phyloP scores from a whole-genome alignment of 2,329 filamentous ascomycete species.

The Fusarium coicis region DNA sequence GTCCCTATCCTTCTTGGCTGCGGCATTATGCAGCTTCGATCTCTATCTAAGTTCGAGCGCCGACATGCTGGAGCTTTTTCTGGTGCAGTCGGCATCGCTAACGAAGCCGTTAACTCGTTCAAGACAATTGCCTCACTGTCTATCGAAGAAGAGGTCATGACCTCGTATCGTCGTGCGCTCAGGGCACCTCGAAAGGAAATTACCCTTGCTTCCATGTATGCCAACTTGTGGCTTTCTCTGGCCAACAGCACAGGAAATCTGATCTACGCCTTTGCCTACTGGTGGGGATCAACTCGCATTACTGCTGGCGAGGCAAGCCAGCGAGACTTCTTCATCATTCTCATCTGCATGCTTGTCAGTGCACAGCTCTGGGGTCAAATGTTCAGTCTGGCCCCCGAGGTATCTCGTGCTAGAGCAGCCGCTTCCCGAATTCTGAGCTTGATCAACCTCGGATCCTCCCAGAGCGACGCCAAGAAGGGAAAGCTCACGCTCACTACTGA shows the following conservation, averaged over 20 bases:
- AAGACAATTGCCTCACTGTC: constrained; percentile 70
- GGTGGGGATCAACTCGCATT: constrained; percentile 81
- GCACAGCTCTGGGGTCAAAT: constrained; percentile 80
- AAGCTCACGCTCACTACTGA: constrained; percentile 10
- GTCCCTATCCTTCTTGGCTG: constrained; percentile 76
- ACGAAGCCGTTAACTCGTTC: constrained; percentile 74
- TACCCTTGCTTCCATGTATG: constrained; percentile 59
- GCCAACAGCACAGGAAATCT: constrained; percentile 71
- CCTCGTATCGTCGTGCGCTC: constrained; percentile 63
- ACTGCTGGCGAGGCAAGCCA: constrained; percentile 70
- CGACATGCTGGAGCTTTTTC: constrained; percentile 73
- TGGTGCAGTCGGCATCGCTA: constrained; percentile 70
- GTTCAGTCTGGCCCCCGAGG: constrained; percentile 79
- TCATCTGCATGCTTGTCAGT: constrained; percentile 76
- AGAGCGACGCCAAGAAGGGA: constrained; percentile 31
- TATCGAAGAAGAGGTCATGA: constrained; percentile 61
- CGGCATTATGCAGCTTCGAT: constrained; percentile 74
- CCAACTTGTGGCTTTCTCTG: constrained; percentile 70
- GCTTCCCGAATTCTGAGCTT: constrained; percentile 66
- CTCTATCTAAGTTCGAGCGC: constrained; percentile 70
- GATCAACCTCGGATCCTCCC: constrained; percentile 56
- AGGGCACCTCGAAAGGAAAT: constrained; percentile 65
- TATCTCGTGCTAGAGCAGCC: constrained; percentile 73
- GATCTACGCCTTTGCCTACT: constrained; percentile 80
- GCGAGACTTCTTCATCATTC: constrained; percentile 79